A percentile compares a stretch with the other conserved stretches of the same genome.
Evolutionary conservation across 345 rosid genomes (phyloP).

Genomic region (Crucihimalaya himalaica): DNA sequence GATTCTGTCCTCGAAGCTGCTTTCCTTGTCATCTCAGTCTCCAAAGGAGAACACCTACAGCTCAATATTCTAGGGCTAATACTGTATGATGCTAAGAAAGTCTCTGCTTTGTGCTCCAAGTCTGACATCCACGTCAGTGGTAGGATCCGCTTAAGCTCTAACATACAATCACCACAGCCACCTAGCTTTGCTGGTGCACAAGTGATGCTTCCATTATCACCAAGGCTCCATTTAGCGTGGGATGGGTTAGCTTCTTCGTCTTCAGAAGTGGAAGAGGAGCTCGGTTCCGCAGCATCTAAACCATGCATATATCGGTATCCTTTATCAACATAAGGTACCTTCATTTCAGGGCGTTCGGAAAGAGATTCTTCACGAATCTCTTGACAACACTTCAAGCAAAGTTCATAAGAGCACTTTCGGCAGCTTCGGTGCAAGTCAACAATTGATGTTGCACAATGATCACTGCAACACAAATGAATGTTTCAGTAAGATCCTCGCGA

Average conservation of each 20-base stretch:
- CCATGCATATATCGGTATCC: slow-evolving; percentile 78
- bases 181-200: slow-evolving; percentile 71
- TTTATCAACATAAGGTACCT: slow-evolving; percentile 46
- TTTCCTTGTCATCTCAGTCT: slow-evolving; percentile 37
- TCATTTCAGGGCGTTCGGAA: slow-evolving; percentile 46
- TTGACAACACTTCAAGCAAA: slow-evolving; percentile 79
- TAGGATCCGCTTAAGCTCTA: slow-evolving; percentile 71
- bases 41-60: slow-evolving; percentile 30
- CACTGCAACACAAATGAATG: slow-evolving; percentile 44
- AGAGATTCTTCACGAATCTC: slow-evolving; percentile 65
- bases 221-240: slow-evolving; percentile 46
- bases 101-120: slow-evolving; percentile 49
- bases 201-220: slow-evolving; percentile 57
- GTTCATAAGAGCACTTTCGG: slow-evolving; percentile 67
- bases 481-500: slow-evolving; percentile 13
- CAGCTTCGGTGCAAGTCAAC: slow-evolving; percentile 84
- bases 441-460: slow-evolving; percentile 89
- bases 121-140: slow-evolving; percentile 54
- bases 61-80: slow-evolving; percentile 21
- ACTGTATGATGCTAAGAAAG: slow-evolving; percentile 37
- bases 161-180: slow-evolving; percentile 65
- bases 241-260: slow-evolving; percentile 37
- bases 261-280: slow-evolving; percentile 5
- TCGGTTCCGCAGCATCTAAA: slow-evolving; percentile 48
- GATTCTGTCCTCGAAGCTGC: slow-evolving; percentile 63